Base-by-base conservation (phyloP, 192 early-diverging fungal genomes). In the Coemansia asiatica region DNA sequence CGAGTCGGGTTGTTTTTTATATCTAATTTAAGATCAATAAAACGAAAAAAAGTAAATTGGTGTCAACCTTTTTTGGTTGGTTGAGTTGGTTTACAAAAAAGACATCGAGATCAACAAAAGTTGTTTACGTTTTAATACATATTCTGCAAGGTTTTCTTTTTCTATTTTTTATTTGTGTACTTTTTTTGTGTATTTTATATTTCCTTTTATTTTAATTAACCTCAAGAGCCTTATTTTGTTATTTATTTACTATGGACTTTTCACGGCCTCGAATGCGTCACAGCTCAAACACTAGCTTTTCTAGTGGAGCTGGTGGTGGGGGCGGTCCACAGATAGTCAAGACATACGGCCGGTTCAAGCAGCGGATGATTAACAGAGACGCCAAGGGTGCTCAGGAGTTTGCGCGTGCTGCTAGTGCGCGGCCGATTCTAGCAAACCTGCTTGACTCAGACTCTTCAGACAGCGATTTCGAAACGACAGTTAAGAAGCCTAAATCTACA, bases 281-380 rank as follows among this genome's bases (percentile, higher is more conserved):
- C 21, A 73, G 71, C 7, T 55, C 57, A 19, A 61, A 49, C 28
- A 61, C 25, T 19, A 61, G 60, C 60, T 38, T 35, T 22, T 6
- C 13, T 23, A 18, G 40, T 25, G 38, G 38, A 2, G 38, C 28
- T 26, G 63, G 62, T n/a, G 49, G 46, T 13, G 29, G 61, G 49
- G 33, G 54, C 44, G 64, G 65, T 4, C 56, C 73, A 46, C 73
- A 72, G 7, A 67, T 75, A 66, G 73, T 81, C 57, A 81, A 75
- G 27, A 81, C 79, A 29, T 81, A 81, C 55, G 79, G 79, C 1
- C 66, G 79, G 1, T 69, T 75, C 44, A 66, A 66, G 23, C 73
- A 81, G 46, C 73, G 79, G 19, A 72, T 75, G 26, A 66, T 72
- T 21, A 63, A 59, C 55, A 38, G 79, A 7, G 78, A 81, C 13